Conservation (phyloP, 495 filamentous ascomycete species). For the Aspergillus sclerotiicarbonarius region DNA sequence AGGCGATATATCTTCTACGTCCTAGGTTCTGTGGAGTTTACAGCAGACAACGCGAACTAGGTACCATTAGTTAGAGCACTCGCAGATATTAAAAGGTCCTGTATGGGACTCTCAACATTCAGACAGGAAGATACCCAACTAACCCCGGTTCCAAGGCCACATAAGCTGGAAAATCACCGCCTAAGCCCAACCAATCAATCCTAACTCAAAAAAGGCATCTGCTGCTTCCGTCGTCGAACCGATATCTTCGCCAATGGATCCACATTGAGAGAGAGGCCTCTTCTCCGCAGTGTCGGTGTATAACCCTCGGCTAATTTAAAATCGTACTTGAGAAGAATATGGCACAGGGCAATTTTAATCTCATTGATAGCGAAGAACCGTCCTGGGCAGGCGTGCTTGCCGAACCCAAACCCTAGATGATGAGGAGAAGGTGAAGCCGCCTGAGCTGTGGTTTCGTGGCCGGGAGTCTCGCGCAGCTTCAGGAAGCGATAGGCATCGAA, state of each 20-base stretch:
- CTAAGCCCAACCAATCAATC: too few species aligned
- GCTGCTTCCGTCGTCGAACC: background rate
- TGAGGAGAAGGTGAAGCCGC: constrained; percentile 4
- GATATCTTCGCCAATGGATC: background rate
- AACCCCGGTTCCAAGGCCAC: too few species aligned
- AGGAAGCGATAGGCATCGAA: constrained; percentile 25
- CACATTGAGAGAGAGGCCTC: too few species aligned
- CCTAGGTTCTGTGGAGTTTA: too few species aligned
- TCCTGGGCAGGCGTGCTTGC: constrained; percentile 48
- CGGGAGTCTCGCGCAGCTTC: constrained; percentile 22
- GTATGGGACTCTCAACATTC: too few species aligned
- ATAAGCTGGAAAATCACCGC: too few species aligned
- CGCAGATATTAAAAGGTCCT: too few species aligned
- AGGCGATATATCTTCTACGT: too few species aligned
- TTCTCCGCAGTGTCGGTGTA: background rate
- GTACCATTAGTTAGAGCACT: too few species aligned
- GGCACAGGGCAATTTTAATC: constrained; percentile 46
- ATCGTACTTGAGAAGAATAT: constrained; percentile 47
- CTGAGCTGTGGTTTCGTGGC: background rate
- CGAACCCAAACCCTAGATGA: constrained; percentile 17
- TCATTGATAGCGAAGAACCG: constrained; percentile 53
- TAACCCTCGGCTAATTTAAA: background rate
- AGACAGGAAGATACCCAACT: too few species aligned
- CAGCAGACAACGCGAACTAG: too few species aligned
- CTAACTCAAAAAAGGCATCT: too few species aligned